Evolutionary conservation across 2,329 filamentous ascomycete genomes (phyloP), one percentile per base, ranked within the genome.

Genomic region (Atkinsonella hypoxylon): DNA sequence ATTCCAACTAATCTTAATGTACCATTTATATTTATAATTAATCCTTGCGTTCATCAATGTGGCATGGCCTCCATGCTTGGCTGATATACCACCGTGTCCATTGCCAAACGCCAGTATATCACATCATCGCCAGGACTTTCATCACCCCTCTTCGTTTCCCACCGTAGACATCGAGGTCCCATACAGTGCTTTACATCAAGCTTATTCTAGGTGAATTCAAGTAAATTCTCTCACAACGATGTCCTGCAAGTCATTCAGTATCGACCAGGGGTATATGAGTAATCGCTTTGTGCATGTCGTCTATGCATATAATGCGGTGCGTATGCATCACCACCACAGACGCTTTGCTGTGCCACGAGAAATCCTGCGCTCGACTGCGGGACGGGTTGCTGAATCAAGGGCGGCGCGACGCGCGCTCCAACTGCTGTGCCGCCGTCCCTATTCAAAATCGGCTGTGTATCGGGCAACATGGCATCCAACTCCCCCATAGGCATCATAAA

Each of bases 331-430:
- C 59, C 53, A 36, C 43, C 51, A 31, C 55, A 59, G 7, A 57
- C 54, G 26, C 55, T 57, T 12, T 56, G 55, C 32, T 59, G 58
- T 10, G 54, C 48, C 43, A 56, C 56, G 10, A 59, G 48, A 41
- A 57, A 61, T 30, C 47, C 54, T 2, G 50, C 26, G 18, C 50
- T 53, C 26, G 49, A 49, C 12, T 53, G 54, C 17, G 54, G 43
- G 17, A 55, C 50, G 17, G 53, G 42, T 32, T 58, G 55, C 30
- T 60, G 59, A 46, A 58, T 59, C 48, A 61, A 55, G 32, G 53
- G 34, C n/a, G 31, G 18, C 22, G 8, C 39, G 12, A 22, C 32
- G 20, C 36, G 46, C 26, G 26, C 12, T 18, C 26, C 39, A 7
- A 56, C 42, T 34, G 57, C 48, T 45, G 55, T 50, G 6, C 51